These are phyloP conservation scores for Geotrichum reessii DNA, from an alignment of 1,139 yeast species.

Conservation along the genomic window DNA sequence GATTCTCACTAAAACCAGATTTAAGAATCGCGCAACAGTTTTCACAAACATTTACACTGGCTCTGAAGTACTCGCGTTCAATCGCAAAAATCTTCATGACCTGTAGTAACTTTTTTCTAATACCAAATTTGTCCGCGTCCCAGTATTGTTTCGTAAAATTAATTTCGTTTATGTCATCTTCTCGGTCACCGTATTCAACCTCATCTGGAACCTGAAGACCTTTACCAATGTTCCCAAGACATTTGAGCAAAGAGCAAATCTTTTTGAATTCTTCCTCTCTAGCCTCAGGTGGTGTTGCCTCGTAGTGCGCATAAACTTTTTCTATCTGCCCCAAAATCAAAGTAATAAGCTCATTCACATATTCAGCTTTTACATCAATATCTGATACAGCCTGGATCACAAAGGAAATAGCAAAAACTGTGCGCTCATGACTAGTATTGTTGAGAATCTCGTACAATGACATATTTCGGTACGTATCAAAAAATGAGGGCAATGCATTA, in stretches of 20 bases:
- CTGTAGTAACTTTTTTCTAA: conserved; percentile 41
- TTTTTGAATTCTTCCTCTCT: conserved; percentile 16
- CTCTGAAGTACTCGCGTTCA: conserved; percentile 35
- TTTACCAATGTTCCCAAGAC: conserved; percentile 62
- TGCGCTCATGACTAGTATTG: conserved; percentile 32
- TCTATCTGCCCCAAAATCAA: conserved; percentile 24
- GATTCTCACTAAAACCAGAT: conserved; percentile 35
- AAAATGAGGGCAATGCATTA: conserved; percentile 30
- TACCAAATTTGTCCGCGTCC: conserved; percentile 40
- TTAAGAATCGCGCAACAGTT: conserved; percentile 54
- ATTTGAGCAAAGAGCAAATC: conserved; percentile 48
- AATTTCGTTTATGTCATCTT: conserved; percentile 2
- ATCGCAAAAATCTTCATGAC: conserved; percentile 45
- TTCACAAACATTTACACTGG: conserved; percentile 46
- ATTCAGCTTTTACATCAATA: conserved; percentile 24
- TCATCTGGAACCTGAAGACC: conserved; percentile 44
- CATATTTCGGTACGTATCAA: conserved; percentile 31
- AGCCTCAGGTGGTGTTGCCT: conserved; percentile 11
- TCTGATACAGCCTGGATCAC: conserved; percentile 33
- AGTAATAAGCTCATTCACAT: conserved; percentile 26
- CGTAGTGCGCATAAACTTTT: conserved; percentile 8
- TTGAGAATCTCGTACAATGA: conserved; percentile 19
- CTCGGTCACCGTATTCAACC: conserved; percentile 13
- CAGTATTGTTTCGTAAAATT: conserved; percentile 27
- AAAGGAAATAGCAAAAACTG: conserved; percentile 36